These are phyloP conservation scores for Persicaria maculosa DNA, from an alignment of 148 eudicot species.

Conservation along the genomic window DNA sequence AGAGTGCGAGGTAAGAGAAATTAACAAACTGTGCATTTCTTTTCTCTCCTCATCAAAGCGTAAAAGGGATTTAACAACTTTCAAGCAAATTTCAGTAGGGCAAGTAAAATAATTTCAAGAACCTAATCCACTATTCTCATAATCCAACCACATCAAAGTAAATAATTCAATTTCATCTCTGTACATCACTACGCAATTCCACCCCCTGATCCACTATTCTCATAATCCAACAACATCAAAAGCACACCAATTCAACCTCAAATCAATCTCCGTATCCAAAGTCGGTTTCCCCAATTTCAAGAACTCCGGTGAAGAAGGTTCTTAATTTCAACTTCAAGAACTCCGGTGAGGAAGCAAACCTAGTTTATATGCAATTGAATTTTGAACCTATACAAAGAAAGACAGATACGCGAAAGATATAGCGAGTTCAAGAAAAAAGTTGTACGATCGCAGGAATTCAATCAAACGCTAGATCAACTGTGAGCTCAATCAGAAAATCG, in stretches of 20 bases:
- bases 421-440: background rate
- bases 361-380: background rate
- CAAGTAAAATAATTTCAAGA: no score
- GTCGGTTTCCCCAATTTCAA: background rate
- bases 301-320: background rate
- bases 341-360: background rate
- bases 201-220: background rate
- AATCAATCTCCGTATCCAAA: background rate
- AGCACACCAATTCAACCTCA: background rate
- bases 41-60: background rate
- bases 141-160: background rate
- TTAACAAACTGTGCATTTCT: background rate
- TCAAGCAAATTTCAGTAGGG: background rate
- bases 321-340: background rate
- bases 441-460: background rate
- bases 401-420: background rate
- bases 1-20: slow-evolving; percentile 23
- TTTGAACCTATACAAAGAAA: background rate
- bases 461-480: background rate
- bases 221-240: background rate
- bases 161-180: background rate
- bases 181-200: background rate
- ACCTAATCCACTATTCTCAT: no score
- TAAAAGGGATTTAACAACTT: background rate
- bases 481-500: background rate